Base-by-base conservation (phyloP, 2,329 filamentous ascomycete species). In the Colletotrichum tanaceti region DNA sequence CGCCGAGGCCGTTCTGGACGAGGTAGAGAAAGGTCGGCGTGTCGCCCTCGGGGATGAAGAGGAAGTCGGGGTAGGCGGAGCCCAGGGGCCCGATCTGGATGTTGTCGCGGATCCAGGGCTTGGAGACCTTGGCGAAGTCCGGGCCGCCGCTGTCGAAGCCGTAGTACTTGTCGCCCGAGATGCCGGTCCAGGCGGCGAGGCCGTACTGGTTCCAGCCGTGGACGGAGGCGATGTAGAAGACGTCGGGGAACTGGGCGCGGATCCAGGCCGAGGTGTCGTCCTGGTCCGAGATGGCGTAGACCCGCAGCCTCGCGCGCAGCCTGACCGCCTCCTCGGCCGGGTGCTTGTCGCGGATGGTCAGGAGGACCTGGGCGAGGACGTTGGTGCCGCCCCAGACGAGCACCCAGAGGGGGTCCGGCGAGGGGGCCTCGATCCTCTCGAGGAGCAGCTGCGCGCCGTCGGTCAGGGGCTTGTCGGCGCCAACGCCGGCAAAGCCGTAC, bases 231-330 rank as follows among this genome's bases (percentile, higher is more conserved):
- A 89, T 87, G 73, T 87, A 89, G 72, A 86, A 84, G 9, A 89
- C 73, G 39, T 85, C 81, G 0, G 87, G 85, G 66, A 83, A 89
- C 3, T 79, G 81, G 49, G 78, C 76, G 24, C 87, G 83, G 49
- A 89, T 85, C 86, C 86, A 89, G 0, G 81, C 76, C 0, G 85
- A 86, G 0, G 84, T 83, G 64, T 89, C 83, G 70, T 89, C 87
- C 71, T 89, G 87, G 71, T 89, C 87, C 6, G 85, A 87, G 63
- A 89, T 87, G 47, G 86, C 77, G 73, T 87, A 87, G 4, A 87
- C 79, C 7, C 85, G 77, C 10, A 87, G 73, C 68, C 82, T 83
- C 2, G 77, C 71, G 1, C 79, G 75, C 32, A 86, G 75, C 1
- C 67, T 68, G 0, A 76, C 74, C 1, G 80, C 75, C 0, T 83